Percentiles rank a stretch among this genome's conserved stretches.
phyloP scores from a whole-genome alignment of 2,329 filamentous ascomycete species.

The Claviceps africana region DNA sequence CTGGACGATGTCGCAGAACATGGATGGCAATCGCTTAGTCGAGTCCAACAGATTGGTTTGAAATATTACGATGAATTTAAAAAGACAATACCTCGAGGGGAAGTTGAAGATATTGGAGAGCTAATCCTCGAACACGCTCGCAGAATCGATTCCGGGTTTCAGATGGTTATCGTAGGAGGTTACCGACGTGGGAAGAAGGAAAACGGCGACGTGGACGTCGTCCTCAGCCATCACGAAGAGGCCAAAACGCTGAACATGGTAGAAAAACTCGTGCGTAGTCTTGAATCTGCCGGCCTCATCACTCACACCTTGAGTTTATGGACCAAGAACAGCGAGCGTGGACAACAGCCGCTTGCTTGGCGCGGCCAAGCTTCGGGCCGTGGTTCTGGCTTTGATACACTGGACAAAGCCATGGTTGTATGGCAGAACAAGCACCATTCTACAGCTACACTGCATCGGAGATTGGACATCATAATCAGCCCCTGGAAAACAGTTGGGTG shows the following conservation, averaged over 20 bases:
- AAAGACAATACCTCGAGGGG: conserved; percentile 52
- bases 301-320: conserved; percentile 69
- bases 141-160: conserved; percentile 38
- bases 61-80: conserved; percentile 87
- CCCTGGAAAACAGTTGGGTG: conserved; percentile 85
- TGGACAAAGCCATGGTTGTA: conserved; percentile 85
- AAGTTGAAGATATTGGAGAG: conserved; percentile 56
- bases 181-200: conserved; percentile 64
- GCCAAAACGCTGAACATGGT: conserved; percentile 55
- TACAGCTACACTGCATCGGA: conserved; percentile 44
- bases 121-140: conserved; percentile 55
- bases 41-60: conserved; percentile 83
- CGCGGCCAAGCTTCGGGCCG: conserved; percentile 23
- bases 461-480: conserved; percentile 83
- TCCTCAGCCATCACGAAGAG: conserved; percentile 68
- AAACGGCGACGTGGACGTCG: conserved; percentile 72
- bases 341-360: conserved; percentile 46
- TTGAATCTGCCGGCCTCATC: conserved; percentile 58
- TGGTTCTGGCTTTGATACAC: conserved; percentile 61
- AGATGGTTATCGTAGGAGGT: conserved; percentile 58
- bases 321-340: conserved; percentile 55
- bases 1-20: conserved; percentile 75
- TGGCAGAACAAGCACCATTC: conserved; percentile 46
- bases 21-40: conserved; percentile 60
- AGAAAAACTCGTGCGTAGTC: conserved; percentile 50